Base-by-base conservation (phyloP, 352 stramenopile species). In the Globisporangium cystogenes region DNA sequence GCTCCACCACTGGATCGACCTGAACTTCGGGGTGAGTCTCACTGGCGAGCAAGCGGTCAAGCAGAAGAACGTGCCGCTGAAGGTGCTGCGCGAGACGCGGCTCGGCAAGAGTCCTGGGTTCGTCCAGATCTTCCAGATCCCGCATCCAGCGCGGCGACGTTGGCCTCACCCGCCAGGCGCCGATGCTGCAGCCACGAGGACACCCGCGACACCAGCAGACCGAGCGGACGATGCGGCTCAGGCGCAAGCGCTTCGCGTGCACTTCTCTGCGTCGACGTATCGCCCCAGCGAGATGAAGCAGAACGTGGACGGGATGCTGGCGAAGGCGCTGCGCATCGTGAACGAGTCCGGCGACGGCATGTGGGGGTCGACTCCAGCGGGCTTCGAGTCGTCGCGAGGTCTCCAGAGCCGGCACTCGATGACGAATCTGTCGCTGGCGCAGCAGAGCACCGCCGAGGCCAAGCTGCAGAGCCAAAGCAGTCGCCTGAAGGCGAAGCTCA, bases 1-100 rank as follows among this genome's bases (percentile, higher is more conserved):
- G 12, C 63, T 99, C 7, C 95, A 98, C 63, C 59, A 74, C 16
- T 99, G 96, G 96, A 98, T 99, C 57, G 93, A 98, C 59, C 66
- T 99, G n/a, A 98, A 95, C 57, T 99, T 99, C 63, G 96, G 96
- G 4, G 74, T 82, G 24, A 74, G 72, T 11, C 64, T 98, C 20
- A 82, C 65, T 48, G 92, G 92, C 5, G 69, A 92, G 12, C 64
- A 62, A 26, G 90, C 92, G 18, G 67, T 97, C 15, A 58, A 65
- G 4, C 75, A 95, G 51, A 98, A 97, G 64, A 98, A 98, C 48
- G 82, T 98, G 0, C 90, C 90, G 5, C 63, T 98, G 0, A 57
- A 67, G n/a, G 68, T 72, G 4, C 62, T 71, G 18, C 48, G 55
- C 52, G 49, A 67, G 46, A n/a, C 26, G 42, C 31, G 52, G 33